phyloP scores from a whole-genome alignment of 2,329 filamentous ascomycete species.

The Colletotrichum coccodes region DNA sequence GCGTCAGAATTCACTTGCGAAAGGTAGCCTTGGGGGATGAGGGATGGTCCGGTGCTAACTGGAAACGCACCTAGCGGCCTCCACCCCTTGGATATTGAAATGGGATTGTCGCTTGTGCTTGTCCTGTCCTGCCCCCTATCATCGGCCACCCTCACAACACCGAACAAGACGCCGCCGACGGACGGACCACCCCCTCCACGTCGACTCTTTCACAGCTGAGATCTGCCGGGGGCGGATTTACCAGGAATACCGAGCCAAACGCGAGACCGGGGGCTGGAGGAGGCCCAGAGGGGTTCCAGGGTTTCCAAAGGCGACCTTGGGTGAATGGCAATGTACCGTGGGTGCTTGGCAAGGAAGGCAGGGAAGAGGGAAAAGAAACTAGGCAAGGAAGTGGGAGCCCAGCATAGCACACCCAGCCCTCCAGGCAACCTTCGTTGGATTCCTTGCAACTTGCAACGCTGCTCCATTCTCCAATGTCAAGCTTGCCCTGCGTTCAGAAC shows the following conservation, averaged over 20 bases:
- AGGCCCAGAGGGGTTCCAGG: neutral
- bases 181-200: constrained; percentile 19
- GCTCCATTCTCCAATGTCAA: neutral
- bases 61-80: constrained; percentile 16
- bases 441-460: constrained; percentile 2
- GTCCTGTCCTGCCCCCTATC: constrained; percentile 10
- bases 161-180: neutral
- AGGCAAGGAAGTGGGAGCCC: neutral
- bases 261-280: constrained; percentile 11
- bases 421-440: constrained; percentile 16
- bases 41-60: constrained; percentile 14
- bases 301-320: neutral
- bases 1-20: constrained; percentile 11
- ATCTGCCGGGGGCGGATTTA: constrained; percentile 31
- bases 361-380: neutral
- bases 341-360: neutral
- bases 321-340: neutral
- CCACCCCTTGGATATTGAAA: constrained; percentile 24
- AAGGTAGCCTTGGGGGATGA: constrained; percentile 7
- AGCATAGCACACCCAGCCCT: neutral
- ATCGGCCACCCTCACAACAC: constrained; percentile 19
- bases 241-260: constrained; percentile 31
- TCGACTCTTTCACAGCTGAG: constrained; percentile 20
- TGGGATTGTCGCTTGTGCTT: constrained; percentile 19
- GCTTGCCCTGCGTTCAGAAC: neutral